Evolutionary conservation across 495 filamentous ascomycete species (phyloP).

Genomic region (Xylaria sp.): DNA sequence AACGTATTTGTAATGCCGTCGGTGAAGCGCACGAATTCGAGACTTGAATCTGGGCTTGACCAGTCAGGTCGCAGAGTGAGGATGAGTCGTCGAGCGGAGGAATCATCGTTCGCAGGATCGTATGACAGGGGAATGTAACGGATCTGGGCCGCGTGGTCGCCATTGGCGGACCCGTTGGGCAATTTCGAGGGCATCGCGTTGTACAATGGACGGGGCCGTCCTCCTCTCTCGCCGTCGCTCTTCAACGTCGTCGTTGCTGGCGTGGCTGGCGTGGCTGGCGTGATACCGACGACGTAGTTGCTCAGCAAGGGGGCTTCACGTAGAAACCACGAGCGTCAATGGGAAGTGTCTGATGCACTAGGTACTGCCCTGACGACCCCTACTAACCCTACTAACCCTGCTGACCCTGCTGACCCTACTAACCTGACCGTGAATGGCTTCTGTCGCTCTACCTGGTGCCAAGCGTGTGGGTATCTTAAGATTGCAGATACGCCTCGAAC

Average conservation of each 20-base stretch:
- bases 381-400: no score
- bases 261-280: neutral
- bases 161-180: slow-evolving; percentile 32
- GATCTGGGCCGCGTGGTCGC: slow-evolving; percentile 41
- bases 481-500: slow-evolving; percentile 23
- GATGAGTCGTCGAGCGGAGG: slow-evolving; percentile 78
- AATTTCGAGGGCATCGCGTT: slow-evolving; percentile 33
- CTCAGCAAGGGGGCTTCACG: neutral
- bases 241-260: neutral
- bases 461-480: slow-evolving; percentile 22
- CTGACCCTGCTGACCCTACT: no score
- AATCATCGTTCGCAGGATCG: slow-evolving; percentile 73
- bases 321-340: neutral
- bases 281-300: neutral
- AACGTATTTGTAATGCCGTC: slow-evolving; percentile 99
- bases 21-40: slow-evolving; percentile 90
- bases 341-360: neutral
- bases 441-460: slow-evolving; percentile 2
- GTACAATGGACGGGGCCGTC: neutral
- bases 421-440: neutral
- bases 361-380: neutral
- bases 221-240: neutral
- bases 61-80: slow-evolving; percentile 84
- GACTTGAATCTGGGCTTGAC: slow-evolving; percentile 73
- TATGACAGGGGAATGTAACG: slow-evolving; percentile 76